These are phyloP conservation scores for Ustilago lituana DNA, from an alignment of 1,284 basidiomycete genomes.

Conservation along the genomic window DNA sequence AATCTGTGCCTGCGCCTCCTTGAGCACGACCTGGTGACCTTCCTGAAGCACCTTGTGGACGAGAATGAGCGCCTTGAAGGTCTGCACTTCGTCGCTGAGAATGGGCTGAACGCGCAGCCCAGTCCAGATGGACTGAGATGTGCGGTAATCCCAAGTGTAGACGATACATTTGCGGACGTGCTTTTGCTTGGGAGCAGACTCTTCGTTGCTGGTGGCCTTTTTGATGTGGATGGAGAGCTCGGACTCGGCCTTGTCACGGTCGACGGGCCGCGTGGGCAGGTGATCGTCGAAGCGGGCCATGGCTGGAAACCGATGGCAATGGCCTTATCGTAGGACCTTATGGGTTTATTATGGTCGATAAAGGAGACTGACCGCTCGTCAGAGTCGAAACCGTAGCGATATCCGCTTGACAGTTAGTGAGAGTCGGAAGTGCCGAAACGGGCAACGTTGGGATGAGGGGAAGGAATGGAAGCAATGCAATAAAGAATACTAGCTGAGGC, in stretches of 20 bases:
- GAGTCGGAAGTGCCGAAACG: constrained; percentile 1
- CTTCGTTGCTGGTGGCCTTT: constrained; percentile 65
- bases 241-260: constrained; percentile 65
- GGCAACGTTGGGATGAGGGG: background rate
- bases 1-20: constrained; percentile 64
- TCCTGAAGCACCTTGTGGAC: constrained; percentile 67
- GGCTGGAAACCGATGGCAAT: background rate
- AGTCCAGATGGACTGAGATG: constrained; percentile 65
- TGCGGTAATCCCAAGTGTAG: constrained; percentile 67
- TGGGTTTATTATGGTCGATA: too few species aligned
- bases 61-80: constrained; percentile 67
- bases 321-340: background rate
- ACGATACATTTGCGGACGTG: constrained; percentile 67
- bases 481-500: too few species aligned
- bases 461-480: background rate
- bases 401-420: too few species aligned
- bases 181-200: constrained; percentile 67
- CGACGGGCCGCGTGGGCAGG: constrained; percentile 64
- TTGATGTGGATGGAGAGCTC: constrained; percentile 65
- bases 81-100: constrained; percentile 66
- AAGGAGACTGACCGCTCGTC: too few species aligned
- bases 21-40: constrained; percentile 63
- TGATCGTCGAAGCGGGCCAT: constrained; percentile 53
- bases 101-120: constrained; percentile 66
- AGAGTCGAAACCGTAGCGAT: too few species aligned